Base-by-base conservation (phyloP, 2,329 filamentous ascomycete genomes). In the Aspergillus sergii region DNA sequence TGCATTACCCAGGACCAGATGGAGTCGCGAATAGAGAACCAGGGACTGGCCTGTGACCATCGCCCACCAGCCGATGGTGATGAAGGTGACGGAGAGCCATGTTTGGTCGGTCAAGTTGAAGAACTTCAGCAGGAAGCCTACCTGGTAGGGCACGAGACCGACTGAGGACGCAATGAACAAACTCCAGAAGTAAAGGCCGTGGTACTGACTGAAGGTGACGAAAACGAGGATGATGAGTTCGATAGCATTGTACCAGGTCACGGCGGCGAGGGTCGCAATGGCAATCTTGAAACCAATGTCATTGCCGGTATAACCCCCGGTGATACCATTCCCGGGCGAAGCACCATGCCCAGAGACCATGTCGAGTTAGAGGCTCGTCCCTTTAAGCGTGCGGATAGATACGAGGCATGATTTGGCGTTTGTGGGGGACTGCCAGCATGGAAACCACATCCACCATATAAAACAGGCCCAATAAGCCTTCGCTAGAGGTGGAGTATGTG, bases 141-240 rank as follows among this genome's bases (percentile, higher is more conserved):
- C 66, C 3, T 79, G 76, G 68, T 83, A 81, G 3, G 81, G 77
- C 5, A 82, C 70, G 41, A 84, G 75, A 28, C 82, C 83, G 32
- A 77, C 57, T 14, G 76, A 74, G 12, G 80, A 79, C 2, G 82
- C 78, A 12, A 81, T 64, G n/a, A 84, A 65, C 51, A 83, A 71
- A 64, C 79, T 81, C 79, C 81, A 84, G 70, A 85, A 85, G 72
- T 85, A 85, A 11, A 84, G 74, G 4, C 82, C 81, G 32, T 71
- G 74, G 56, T 80, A 82, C 58, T 75, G 72, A 50, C 76, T 78
- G 66, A 85, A 85, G 7, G 81, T 83, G 63, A 80, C 77, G 58
- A 83, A 83, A 61, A 84, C 75, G 51, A 83, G 78, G 48, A 83
- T 74, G 62, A 81, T 74, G 32, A 85, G 78, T 62, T 84, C 83